phyloP scores from a whole-genome alignment of 306 rosid genomes.

The Pterocarpus macrocarpus region DNA sequence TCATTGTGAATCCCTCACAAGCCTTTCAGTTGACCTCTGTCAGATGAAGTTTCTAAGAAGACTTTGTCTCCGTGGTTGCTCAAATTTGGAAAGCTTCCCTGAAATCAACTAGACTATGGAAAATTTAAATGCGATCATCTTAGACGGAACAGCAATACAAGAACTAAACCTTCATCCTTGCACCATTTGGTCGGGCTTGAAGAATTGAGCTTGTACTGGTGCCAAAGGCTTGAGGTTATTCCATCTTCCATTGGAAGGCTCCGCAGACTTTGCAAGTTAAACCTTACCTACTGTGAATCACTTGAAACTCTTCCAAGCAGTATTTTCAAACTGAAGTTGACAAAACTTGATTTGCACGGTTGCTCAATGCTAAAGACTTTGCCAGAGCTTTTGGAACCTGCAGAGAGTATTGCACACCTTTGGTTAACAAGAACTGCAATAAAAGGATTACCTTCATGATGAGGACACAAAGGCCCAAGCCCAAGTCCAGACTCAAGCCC shows the following conservation, averaged over 20 bases:
- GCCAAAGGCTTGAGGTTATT: slow-evolving; percentile 21
- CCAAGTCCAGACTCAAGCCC: too few relatives aligned
- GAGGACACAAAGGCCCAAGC: too few relatives aligned
- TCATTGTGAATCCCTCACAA: slow-evolving; percentile 24
- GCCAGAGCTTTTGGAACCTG: slow-evolving; percentile 40
- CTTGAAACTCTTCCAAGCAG: slow-evolving; percentile 41
- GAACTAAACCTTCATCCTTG: slow-evolving; percentile 36
- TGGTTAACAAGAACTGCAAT: slow-evolving; percentile 10
- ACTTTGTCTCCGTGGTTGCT: slow-evolving; percentile 18
- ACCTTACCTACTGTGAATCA: slow-evolving; percentile 32
- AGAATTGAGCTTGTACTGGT: slow-evolving; percentile 14
- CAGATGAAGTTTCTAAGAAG: slow-evolving; percentile 22
- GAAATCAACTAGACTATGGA: slow-evolving; percentile 13
- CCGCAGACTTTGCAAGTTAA: slow-evolving; percentile 23
- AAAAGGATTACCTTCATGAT: slow-evolving; percentile 14
- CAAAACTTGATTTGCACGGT: slow-evolving; percentile 28
- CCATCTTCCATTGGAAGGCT: slow-evolving; percentile 45
- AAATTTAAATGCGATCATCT: slow-evolving; percentile 1
- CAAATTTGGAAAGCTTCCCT: slow-evolving; percentile 9
- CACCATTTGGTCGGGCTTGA: slow-evolving; percentile 31
- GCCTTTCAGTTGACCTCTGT: neutral
- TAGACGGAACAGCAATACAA: slow-evolving; percentile 18
- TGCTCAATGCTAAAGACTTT: slow-evolving; percentile 39
- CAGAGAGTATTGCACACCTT: neutral
- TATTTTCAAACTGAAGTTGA: slow-evolving; percentile 39